Base-by-base conservation (phyloP, 2,329 filamentous ascomycete species). In the Colletotrichum sojae region DNA sequence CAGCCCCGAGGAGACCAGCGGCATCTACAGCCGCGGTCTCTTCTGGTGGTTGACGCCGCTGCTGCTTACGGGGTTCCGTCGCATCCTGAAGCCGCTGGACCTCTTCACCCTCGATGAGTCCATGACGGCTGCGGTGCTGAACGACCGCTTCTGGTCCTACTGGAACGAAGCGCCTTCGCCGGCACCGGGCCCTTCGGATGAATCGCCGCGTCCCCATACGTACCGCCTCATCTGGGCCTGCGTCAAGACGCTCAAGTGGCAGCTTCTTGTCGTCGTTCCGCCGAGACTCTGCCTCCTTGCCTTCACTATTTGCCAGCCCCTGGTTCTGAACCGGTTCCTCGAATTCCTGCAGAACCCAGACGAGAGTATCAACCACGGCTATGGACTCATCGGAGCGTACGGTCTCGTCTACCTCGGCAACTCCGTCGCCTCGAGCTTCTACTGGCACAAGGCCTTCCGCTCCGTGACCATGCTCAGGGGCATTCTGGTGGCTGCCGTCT, bases 401-500 rank as follows among this genome's bases (percentile, higher is more conserved):
- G 70, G 78, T 3, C 69, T 84, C 2, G 76, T 85, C 4, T 85
- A 84, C 62, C 64, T 81, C 10, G 83, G 83, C 2, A 78, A 83
- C 36, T 82, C 83, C 2, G 82, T 76, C 8, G 69, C 72, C 4
- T 73, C 71, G 18, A 72, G 73, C 43, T 72, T 73, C 18, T 73
- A 73, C 67, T 70, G 71, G 61, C 71, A 73, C 58, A 73, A 73
- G 6, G 71, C 67, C 9, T 75, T 72, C 31, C 73, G 75, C 2
- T 69, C 72, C n/a, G 70, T 74, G 45, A 67, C 74, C 4, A 77
- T 74, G 71, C 71, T 77, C 15, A 69, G 77, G 12, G 76, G 76
- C 36, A 66, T 74, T 2, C 54, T 79, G 15, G 75, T 77, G 45
- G 61, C 71, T 2, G 53, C 76, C 22, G 70, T 78, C 16, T 79